Percentiles rank a stretch among this genome's conserved stretches.
phyloP scores from a whole-genome alignment of 441 rosid genomes.

The Gossypium armourianum region DNA sequence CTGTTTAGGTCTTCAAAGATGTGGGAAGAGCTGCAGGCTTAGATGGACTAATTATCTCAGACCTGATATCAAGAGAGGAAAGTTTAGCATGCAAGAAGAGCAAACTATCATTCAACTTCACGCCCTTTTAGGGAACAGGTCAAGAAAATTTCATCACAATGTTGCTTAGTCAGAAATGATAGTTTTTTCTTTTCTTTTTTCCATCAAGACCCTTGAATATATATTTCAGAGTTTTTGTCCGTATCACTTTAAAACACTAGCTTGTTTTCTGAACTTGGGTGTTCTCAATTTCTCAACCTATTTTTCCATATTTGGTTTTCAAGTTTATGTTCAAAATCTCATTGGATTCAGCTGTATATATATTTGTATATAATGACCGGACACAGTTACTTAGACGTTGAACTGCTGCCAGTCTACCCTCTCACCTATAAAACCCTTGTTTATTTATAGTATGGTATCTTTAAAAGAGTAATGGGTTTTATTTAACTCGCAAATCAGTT shows the following conservation, averaged over 20 bases:
- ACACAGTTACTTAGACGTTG: conserved; percentile 11
- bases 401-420: too few species aligned
- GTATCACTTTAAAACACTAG: not conserved
- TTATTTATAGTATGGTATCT: too few species aligned
- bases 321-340: not conserved
- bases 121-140: conserved; percentile 98
- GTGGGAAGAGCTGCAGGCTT: conserved; percentile 96
- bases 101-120: conserved; percentile 96
- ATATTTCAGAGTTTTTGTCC: not conserved
- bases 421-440: too few species aligned
- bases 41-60: conserved; percentile 94
- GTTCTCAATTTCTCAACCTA: not conserved
- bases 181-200: not conserved
- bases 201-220: not conserved
- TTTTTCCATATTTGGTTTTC: not conserved
- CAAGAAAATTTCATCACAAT: not conserved
- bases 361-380: conserved; percentile 7
- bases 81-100: conserved; percentile 85
- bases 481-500: not conserved
- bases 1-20: conserved; percentile 74
- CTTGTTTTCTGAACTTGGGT: not conserved
- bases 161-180: not conserved
- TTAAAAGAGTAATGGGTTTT: too few species aligned
- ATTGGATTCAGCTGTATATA: not conserved
- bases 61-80: conserved; percentile 92